Conservation (phyloP, 78 protist genomes). For the Planoprotostelium fungivorum region DNA sequence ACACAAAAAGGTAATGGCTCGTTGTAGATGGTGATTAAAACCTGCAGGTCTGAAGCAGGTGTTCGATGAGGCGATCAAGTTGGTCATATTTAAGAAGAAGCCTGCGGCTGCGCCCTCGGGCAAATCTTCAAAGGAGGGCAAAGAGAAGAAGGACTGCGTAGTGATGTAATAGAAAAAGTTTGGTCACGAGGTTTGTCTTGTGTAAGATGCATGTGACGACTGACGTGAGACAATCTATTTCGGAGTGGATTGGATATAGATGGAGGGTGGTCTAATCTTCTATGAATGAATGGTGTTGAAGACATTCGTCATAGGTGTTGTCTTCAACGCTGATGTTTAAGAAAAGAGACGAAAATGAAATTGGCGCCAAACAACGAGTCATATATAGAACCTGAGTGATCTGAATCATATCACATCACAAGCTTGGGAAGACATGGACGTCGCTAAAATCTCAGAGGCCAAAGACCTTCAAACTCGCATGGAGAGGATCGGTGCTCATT, state of each 20-base stretch:
- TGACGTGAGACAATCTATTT: too few relatives aligned
- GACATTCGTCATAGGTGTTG: too few relatives aligned
- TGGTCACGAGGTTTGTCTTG: too few relatives aligned
- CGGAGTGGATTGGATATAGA: too few relatives aligned
- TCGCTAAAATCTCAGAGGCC: slow-evolving; percentile 28
- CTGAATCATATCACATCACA: too few relatives aligned
- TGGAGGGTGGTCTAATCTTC: too few relatives aligned
- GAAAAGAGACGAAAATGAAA: too few relatives aligned
- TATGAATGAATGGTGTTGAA: too few relatives aligned
- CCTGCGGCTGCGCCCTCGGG: background rate
- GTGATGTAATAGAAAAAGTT: background rate
- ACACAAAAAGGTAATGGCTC: slow-evolving; percentile 63
- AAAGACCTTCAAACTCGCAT: slow-evolving; percentile 51
- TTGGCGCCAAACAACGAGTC: too few relatives aligned
- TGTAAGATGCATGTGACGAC: too few relatives aligned
- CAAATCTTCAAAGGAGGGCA: background rate
- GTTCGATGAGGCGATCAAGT: slow-evolving; percentile 74
- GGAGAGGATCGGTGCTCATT: slow-evolving; percentile 91
- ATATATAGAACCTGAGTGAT: too few relatives aligned
- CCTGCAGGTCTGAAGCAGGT: slow-evolving; percentile 74
- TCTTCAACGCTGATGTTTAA: too few relatives aligned
- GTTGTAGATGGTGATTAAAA: background rate
- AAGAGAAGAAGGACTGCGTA: background rate
- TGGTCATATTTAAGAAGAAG: slow-evolving; percentile 31
- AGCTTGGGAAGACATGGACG: background rate